Evolutionary conservation across 2,329 filamentous ascomycete species (phyloP).

Genomic region (Thermoascus crustaceus): DNA sequence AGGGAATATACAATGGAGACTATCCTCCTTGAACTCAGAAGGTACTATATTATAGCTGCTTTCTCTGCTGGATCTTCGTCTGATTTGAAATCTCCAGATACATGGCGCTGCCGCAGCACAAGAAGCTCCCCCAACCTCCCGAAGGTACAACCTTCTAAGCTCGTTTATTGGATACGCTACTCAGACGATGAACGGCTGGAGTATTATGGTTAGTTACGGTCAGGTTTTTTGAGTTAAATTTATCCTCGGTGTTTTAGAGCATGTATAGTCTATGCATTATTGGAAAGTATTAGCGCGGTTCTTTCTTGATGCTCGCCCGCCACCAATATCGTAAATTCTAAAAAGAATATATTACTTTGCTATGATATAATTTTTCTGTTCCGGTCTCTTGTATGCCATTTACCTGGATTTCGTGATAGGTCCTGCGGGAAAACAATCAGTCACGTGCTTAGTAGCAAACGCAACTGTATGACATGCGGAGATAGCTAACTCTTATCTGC

Average conservation of each 20-base stretch:
- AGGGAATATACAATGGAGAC: slow-evolving; percentile 93
- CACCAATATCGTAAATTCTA: no score
- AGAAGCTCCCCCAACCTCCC: slow-evolving; percentile 88
- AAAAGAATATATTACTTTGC: not conserved
- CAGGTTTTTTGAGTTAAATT: slow-evolving; percentile 9
- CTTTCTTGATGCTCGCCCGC: slow-evolving; percentile 16
- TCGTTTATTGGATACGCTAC: slow-evolving; percentile 14
- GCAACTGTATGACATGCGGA: not conserved
- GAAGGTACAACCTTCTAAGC: slow-evolving; percentile 63
- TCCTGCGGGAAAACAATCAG: no score
- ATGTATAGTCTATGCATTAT: slow-evolving; percentile 33
- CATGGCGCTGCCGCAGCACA: slow-evolving; percentile 85
- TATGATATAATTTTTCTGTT: not conserved
- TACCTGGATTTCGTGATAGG: no score
- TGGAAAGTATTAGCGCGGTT: slow-evolving; percentile 24
- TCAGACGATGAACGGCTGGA: slow-evolving; percentile 18
- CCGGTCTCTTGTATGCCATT: no score
- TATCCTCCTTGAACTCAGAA: slow-evolving; percentile 74
- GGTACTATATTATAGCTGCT: slow-evolving; percentile 38
- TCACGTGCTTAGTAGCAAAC: no score
- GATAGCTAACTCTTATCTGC: no score
- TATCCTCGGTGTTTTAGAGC: slow-evolving; percentile 21
- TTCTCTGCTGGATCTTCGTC: slow-evolving; percentile 17
- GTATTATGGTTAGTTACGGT: slow-evolving; percentile 17
- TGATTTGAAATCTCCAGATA: slow-evolving; percentile 50